A percentile compares a stretch with the other conserved stretches of the same genome.
phyloP scores from a whole-genome alignment of 2,329 filamentous ascomycete species.

The Nigrospora osmanthi region DNA sequence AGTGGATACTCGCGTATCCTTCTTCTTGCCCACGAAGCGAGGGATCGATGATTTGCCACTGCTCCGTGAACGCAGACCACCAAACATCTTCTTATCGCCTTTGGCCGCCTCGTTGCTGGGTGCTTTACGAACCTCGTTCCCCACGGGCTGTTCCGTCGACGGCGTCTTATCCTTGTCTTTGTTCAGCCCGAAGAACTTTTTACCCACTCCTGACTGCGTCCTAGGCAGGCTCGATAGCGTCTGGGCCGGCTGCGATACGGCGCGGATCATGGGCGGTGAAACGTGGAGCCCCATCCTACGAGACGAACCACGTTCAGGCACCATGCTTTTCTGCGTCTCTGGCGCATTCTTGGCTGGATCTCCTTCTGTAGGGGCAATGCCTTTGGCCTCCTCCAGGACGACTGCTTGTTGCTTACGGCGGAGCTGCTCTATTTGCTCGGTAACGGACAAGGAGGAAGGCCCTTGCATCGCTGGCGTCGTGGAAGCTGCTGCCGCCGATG shows the following conservation, averaged over 20 bases:
- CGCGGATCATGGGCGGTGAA: slow-evolving; percentile 45
- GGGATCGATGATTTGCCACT: slow-evolving; percentile 71
- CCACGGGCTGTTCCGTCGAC: slow-evolving; percentile 14
- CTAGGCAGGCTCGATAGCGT: slow-evolving; percentile 33
- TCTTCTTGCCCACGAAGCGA: slow-evolving; percentile 70
- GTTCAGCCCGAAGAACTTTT: slow-evolving; percentile 24
- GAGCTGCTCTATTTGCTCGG: slow-evolving; percentile 29
- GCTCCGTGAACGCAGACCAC: slow-evolving; percentile 54
- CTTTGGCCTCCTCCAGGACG: slow-evolving; percentile 19
- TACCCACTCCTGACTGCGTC: slow-evolving; percentile 34
- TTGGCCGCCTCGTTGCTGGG: slow-evolving; percentile 33
- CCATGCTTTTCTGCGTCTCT: slow-evolving; percentile 11
- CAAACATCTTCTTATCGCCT: slow-evolving; percentile 62
- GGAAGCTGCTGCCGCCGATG: slow-evolving; percentile 7
- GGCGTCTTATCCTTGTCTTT: slow-evolving; percentile 18
- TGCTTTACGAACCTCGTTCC: slow-evolving; percentile 22
- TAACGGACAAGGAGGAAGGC: slow-evolving; percentile 12
- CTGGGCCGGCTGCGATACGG: slow-evolving; percentile 41
- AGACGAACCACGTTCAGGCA: slow-evolving; percentile 26
- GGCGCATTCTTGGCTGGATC: slow-evolving; percentile 5
- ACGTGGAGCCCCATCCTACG: slow-evolving; percentile 36
- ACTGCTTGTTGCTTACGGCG: slow-evolving; percentile 38
- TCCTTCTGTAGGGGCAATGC: slow-evolving; percentile 11
- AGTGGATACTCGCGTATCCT: slow-evolving; percentile 76
- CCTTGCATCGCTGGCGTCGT: slow-evolving; percentile 1